Base-by-base conservation (phyloP, 108 stramenopile species). In the Mayamaea pseudoterrestris region DNA sequence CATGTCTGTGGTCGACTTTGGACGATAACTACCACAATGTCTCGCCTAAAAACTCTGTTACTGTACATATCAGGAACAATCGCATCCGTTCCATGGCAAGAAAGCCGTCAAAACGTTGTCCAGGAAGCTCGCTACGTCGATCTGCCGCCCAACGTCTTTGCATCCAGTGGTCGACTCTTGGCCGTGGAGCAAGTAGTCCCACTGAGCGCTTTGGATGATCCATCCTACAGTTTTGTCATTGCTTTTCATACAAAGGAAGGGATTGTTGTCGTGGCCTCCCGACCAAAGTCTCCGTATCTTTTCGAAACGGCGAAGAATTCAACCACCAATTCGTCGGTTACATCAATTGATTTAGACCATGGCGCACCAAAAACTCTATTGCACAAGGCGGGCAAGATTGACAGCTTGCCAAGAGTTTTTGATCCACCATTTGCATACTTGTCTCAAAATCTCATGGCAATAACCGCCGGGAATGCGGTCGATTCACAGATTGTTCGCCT, bases 131-230 rank as follows among this genome's bases (percentile, higher is more conserved):
- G 53, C 27, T 80, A 76, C 47, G 53, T 32, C 12, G 47, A 63
- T n/a, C 46, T 75, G 4, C 77, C 79, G 1, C 77, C 76, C 1
- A 76, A 55, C 14, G 71, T 81, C 1, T 89, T 89, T 55, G 81
- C 82, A 24, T 80, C 87, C 0, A 72, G 61, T 24, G 87, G 87
- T 21, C 53, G 81, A 37, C 56, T 89, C 11, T 62, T 69, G 45
- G 58, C 66, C 14, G 75, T 89, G 0, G 81, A 89, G 53, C 47
- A 57, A 1, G 60, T 65, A 8, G 63, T 61, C 40, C 57, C 72
- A 0, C 41, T 57, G 21, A 24, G 43, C 9, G 52, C 52, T 7
- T 2, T 44, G 8, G 28, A 18, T 44, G 39, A 48, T 12, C 34
- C 43, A 17, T 35, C 26, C 2, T 58, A 71, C 45, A 35, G 39